Conservation (phyloP, 768 basidiomycete genomes). For the Hericium coralloides region DNA sequence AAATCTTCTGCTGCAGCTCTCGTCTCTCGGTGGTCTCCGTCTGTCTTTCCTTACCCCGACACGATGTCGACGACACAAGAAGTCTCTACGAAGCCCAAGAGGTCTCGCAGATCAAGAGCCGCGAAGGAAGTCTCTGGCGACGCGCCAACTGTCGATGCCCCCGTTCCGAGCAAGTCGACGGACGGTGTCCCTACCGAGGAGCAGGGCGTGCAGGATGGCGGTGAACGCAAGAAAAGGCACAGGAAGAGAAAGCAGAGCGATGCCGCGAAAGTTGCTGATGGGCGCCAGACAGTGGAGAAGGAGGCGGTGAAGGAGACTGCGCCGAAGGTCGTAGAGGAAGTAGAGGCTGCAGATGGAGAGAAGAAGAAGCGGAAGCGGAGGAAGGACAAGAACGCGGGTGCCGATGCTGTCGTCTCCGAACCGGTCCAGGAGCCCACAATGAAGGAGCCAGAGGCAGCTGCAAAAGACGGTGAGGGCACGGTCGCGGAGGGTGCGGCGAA, state of each 20-base stretch:
- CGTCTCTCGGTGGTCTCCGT: neutral
- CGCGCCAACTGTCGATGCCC: neutral
- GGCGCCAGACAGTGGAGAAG: neutral
- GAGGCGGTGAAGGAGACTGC: neutral
- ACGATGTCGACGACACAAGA: neutral
- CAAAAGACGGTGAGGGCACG: neutral
- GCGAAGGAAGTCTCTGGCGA: neutral
- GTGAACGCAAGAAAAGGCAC: neutral
- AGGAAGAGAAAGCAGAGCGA: conserved; percentile 3
- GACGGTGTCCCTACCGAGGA: neutral
- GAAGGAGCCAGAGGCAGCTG: neutral
- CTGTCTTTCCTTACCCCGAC: neutral
- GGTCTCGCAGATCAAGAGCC: neutral
- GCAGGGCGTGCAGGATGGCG: neutral
- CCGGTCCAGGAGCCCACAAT: neutral
- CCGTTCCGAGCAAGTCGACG: neutral
- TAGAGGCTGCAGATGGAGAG: neutral
- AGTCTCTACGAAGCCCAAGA: neutral
- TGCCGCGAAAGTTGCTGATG: conserved; percentile 1
- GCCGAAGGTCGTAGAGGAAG: neutral
- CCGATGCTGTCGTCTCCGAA: conserved; percentile 1
- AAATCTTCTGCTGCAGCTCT: neutral
- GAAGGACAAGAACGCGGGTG: conserved; percentile 6
- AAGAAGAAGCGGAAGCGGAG: conserved; percentile 11
- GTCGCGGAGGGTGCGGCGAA: neutral